Evolutionary conservation across 139 green algal species (phyloP).

Genomic region (Bryopsis sp.): DNA sequence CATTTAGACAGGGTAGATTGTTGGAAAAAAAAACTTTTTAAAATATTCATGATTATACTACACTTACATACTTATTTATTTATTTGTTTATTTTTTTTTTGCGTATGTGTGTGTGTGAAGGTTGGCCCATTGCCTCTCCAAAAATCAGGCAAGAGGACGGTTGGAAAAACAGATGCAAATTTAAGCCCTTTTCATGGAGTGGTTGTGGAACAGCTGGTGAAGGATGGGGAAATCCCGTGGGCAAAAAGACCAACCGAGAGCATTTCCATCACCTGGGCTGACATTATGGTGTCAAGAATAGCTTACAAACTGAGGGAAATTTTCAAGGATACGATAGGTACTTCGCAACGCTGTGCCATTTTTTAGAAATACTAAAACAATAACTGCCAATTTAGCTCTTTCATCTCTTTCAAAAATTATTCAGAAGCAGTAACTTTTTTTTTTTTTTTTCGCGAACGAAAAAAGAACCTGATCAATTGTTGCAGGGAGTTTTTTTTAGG

Average conservation of each 20-base stretch:
- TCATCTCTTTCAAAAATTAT: no score
- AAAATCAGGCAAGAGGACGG: background rate
- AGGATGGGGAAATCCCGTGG: conserved; percentile 19
- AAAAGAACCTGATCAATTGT: no score
- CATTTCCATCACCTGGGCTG: background rate
- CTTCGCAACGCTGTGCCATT: no score
- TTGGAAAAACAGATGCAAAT: background rate
- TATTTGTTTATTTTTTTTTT: background rate
- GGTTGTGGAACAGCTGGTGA: background rate
- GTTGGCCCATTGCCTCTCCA: background rate
- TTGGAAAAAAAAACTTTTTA: no score
- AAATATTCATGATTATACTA: no score
- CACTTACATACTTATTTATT: no score
- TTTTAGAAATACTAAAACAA: no score
- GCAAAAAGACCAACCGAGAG: conserved; percentile 1
- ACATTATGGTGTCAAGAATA: background rate
- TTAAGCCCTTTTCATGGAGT: background rate
- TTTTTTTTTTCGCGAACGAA: no score
- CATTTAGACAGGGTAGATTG: no score
- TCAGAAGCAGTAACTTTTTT: no score
- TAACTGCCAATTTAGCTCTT: no score
- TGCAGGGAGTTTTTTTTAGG: no score
- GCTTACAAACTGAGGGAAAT: conserved; percentile 1
- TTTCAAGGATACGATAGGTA: conserved; percentile 16
- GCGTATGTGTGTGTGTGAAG: background rate